Base-by-base conservation (phyloP, 2,329 filamentous ascomycete genomes). In the Neurospora crassa region DNA sequence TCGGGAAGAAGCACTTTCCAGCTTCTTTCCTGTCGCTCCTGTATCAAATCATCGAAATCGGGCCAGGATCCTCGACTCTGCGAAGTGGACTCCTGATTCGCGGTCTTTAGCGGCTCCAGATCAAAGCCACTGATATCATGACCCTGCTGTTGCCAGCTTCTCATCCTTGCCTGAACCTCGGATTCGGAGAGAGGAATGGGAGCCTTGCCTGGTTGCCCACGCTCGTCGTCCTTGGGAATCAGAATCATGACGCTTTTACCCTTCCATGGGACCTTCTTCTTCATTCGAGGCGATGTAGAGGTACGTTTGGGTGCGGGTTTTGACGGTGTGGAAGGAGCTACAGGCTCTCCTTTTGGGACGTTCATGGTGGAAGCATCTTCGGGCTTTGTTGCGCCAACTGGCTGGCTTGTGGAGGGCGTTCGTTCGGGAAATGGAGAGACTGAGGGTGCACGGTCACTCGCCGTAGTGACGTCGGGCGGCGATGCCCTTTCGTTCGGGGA, bases 51-150 rank as follows among this genome's bases (percentile, higher is more conserved):
- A 11, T 85, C 83, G 63, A 86, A 83, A 63, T 86, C 83, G 0
- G 92, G 92, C 88, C 90, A 95, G 41, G 89, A 84, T 63, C 85
- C 84, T 74, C 90, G 86, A 76, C 91, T 94, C 79, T 92, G 91
- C 3, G 86, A 86, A 37, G 29, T 37, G 8, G 53, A 63, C 8
- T n/a, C 14, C 10, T 37, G 14, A 37, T 34, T 5, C 53, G 14
- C 18, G 1, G 53, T 63, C 53, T 63, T 80, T 20, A 85, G 82
- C n/a, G 81, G 82, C 71, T 87, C 83, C 68, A 92, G 80, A 74
- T 92, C 90, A 77, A 93, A 94, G 0, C 91, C 92, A 40, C 84
- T 82, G 16, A 87, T 87, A 75, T 88, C 85, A 78, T 93, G 94
- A 11, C 92, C 92, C 43, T 90, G 82, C 75, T 91, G 84, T 78